phyloP scores from a whole-genome alignment of 108 stramenopile genomes.

The Conticribra guillardii region DNA sequence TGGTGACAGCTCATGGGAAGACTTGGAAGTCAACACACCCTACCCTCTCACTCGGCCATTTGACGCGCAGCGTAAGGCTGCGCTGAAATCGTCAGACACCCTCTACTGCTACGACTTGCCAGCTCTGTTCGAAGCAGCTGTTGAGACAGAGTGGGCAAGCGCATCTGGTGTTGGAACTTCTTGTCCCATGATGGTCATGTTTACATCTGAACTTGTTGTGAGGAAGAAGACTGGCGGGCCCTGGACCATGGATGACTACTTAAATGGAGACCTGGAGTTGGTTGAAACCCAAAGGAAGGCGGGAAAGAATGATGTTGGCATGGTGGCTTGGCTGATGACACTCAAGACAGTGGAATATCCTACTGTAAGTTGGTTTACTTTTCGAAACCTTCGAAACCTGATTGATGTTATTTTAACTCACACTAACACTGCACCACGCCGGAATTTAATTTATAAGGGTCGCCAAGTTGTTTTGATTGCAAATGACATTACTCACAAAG shows the following conservation, averaged over 20 bases:
- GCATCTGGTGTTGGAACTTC: conserved; percentile 52
- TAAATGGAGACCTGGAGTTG: conserved; percentile 82
- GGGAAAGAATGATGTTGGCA: conserved; percentile 97
- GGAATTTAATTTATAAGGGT: conserved; percentile 45
- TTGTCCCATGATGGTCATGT: conserved; percentile 89
- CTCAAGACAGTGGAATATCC: conserved; percentile 98
- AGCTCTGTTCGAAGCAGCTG: conserved; percentile 94
- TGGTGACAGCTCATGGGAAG: conserved; percentile 92
- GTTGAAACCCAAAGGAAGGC: conserved; percentile 83
- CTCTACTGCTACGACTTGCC: conserved; percentile 96
- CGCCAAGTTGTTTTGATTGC: conserved; percentile 98
- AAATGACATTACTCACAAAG: conserved; percentile 98
- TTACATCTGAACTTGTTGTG: conserved; percentile 93
- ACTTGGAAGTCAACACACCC: conserved; percentile 76
- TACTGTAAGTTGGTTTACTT: conserved; percentile 50
- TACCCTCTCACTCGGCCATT: conserved; percentile 94
- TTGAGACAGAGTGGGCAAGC: conserved; percentile 84
- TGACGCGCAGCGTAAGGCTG: conserved; percentile 90
- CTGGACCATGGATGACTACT: conserved; percentile 90
- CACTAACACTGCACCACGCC: no score
- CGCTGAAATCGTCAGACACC: conserved; percentile 86
- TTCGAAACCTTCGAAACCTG: background rate
- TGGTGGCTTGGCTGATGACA: conserved; percentile 98
- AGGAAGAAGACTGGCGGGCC: conserved; percentile 62
- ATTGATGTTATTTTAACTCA: no score